Base-by-base conservation (phyloP, 257 asterid species). In the Haberlea rhodopensis region DNA sequence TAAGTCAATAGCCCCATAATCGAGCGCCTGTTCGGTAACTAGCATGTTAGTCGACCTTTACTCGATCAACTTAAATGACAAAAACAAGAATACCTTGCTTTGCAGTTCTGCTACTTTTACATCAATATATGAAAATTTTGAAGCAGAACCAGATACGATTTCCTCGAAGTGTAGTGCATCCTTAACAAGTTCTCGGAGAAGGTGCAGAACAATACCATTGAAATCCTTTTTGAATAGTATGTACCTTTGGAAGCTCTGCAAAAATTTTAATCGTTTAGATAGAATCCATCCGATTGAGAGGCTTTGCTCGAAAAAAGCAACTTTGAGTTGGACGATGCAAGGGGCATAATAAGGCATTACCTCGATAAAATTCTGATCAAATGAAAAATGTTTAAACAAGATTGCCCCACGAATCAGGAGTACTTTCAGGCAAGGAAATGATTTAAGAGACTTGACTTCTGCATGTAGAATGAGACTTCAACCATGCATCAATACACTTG, bases 181-280 rank as follows among this genome's bases (percentile, higher is more conserved):
- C 74, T 83, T 87, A 60, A 90, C 95, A 40, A 94, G 95, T 31
- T 72, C 85, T 5, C 87, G 94, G 34, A 94, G 95, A 72, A 94
- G 90, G 77, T 86, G 92, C 71, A 94, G 45, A 65, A 90, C 74
- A 11, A 81, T 78, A 1, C 82, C 92, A 68, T 87, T 94, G 85
- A 87, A 94, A 78, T 94, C 96, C 83, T 79, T 87, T 45, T 87
- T 94, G 85, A 81, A 94, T 65, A 83, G 81, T 95, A 90, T 87
- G 28, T 94, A 94, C 68, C 75, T 83, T 76, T 81, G 99, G 67
- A 94, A 94, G 70, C 97, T 87, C 48, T 26, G 94, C 95, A 71
- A 21, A 52, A 79, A 66, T 69, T 54, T 66, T 60, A 13, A 60
- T 58, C 45, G 55, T 45, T 43, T 74, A 49, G 43, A 57, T n/a